Base-by-base conservation (phyloP, 805 yeast genomes). In the Candida arabinofermentans region DNA sequence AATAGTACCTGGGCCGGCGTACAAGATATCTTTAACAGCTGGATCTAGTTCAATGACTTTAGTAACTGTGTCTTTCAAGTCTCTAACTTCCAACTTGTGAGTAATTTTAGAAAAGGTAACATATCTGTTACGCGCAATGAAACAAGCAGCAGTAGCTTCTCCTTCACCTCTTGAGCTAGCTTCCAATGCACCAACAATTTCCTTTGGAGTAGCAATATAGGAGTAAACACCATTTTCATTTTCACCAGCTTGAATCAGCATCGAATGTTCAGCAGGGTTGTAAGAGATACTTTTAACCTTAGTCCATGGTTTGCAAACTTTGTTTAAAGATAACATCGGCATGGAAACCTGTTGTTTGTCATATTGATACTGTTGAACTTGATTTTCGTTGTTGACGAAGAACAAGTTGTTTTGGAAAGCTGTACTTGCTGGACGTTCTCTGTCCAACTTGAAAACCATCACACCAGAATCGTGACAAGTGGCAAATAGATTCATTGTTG, bases 401-500 rank as follows among this genome's bases (percentile, higher is more conserved):
- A 76, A 77, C 54, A 93, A 65, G 54, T 75, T 80, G 65, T 86
- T 86, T 60, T 86, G 93, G 66, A 73, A 75, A 26, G 79, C 57
- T 5, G 86, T 65, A 55, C 78, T 77, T n/a, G 96, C 95, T 12
- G 99, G 98, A 64, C 99, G 82, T 72, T 93, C 99, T 62, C 98
- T 85, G 64, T 88, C 96, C 47, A 93, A 75, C 69, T 93, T 93
- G 77, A 93, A 95, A 37, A 93, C 96, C 95, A 90, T 90, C 24
- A 89, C 95, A 63, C 99, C 99, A 13, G 89, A 75, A 65, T 95
- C 99, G 66, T 91, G 98, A 55, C 96, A 91, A 24, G 96, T 84
- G 42, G 96, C 99, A 69, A 93, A 89, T 58, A 93, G 74, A 64
- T 93, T 93, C 65, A 91, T 83, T 35, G 74, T 70, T 46, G 97